A percentile compares a stretch with the other conserved stretches of the same genome.
phyloP scores from a whole-genome alignment of 495 filamentous ascomycete species.

The Talaromyces trachyspermus region DNA sequence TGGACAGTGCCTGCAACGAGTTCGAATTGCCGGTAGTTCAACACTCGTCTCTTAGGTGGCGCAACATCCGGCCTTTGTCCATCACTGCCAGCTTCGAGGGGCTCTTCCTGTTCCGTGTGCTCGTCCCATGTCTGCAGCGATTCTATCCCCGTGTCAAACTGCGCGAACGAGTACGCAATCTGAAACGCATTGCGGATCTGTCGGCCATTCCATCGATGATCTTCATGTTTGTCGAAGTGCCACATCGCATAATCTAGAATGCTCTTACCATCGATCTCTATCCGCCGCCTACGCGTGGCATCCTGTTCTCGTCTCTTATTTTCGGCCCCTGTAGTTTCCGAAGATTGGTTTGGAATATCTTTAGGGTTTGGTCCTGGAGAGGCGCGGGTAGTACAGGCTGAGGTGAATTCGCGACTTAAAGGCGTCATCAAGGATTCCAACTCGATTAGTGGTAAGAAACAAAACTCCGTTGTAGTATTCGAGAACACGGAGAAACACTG shows the following conservation, averaged over 20 bases:
- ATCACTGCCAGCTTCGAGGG: no score
- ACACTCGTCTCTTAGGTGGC: no score
- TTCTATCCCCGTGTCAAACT: no score
- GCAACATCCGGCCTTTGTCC: no score
- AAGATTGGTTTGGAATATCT: no score
- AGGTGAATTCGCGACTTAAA: constrained; percentile 46
- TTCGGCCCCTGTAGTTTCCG: no score
- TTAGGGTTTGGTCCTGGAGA: background rate
- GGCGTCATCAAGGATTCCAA: constrained; percentile 40
- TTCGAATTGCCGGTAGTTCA: no score
- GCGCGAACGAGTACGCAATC: constrained; percentile 30
- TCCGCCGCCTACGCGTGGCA: constrained; percentile 1
- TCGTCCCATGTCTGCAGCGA: no score
- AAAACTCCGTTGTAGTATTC: constrained; percentile 53
- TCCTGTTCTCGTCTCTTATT: constrained; percentile 10
- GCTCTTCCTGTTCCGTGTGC: no score
- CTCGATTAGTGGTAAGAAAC: constrained; percentile 49
- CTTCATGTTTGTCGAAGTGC: constrained; percentile 6
- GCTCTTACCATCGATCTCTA: no score
- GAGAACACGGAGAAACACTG: constrained; percentile 44
- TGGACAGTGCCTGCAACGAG: no score
- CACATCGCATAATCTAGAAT: no score
- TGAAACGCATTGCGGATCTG: constrained; percentile 41
- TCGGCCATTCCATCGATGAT: constrained; percentile 33
- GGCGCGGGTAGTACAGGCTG: constrained; percentile 10